Evolutionary conservation across 2,329 filamentous ascomycete genomes (phyloP).

Genomic region (Geosmithia flava): DNA sequence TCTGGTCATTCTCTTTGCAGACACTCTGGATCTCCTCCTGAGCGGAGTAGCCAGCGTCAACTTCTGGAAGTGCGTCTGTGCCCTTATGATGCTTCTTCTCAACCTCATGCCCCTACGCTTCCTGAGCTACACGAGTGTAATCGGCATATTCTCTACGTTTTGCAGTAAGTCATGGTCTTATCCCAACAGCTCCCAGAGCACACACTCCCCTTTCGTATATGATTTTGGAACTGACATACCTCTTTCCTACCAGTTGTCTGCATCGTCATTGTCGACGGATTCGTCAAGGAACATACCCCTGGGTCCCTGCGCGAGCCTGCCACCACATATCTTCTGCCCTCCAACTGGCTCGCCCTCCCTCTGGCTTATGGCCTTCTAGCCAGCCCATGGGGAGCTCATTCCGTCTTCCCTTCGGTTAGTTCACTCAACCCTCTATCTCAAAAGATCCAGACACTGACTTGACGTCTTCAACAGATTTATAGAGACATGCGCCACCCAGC

Average conservation of each 20-base stretch:
- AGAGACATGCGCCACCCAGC: constrained; percentile 61
- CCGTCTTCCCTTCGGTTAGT: constrained; percentile 65
- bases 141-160: constrained; percentile 85
- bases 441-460: neutral
- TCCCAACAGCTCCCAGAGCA: neutral
- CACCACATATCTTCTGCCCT: constrained; percentile 67
- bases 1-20: constrained; percentile 82
- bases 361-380: constrained; percentile 85
- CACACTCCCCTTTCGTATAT: neutral
- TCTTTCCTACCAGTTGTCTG: constrained; percentile 50
- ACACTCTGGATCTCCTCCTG: constrained; percentile 71
- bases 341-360: constrained; percentile 77
- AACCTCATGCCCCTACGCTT: constrained; percentile 75
- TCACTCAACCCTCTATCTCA: neutral
- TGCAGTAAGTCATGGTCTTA: constrained; percentile 52
- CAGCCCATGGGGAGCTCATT: constrained; percentile 55
- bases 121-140: constrained; percentile 79
- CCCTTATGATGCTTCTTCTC: constrained; percentile 64
- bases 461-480: constrained; percentile 28
- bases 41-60: constrained; percentile 52
- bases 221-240: neutral
- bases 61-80: constrained; percentile 78
- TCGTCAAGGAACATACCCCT: constrained; percentile 65
- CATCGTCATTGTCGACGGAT: constrained; percentile 74
- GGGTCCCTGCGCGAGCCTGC: constrained; percentile 78